A percentile compares a stretch with the other conserved stretches of the same genome.
These are phyloP conservation scores for Zygotorulaspora chibaensis DNA, from an alignment of 805 yeast species.

Conservation along the genomic window DNA sequence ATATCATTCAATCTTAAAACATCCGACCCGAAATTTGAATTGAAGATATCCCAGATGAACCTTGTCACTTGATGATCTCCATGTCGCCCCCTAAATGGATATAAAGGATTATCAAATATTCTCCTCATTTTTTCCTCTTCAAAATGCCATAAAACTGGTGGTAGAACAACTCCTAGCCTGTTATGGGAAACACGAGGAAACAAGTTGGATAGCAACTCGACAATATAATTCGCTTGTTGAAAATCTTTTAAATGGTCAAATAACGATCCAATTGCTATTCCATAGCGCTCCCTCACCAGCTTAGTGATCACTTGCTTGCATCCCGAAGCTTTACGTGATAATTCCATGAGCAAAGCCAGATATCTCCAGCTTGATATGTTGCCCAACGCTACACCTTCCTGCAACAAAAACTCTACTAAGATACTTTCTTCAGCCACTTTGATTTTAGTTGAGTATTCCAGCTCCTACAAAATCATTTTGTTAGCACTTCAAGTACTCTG, in stretches of 20 bases:
- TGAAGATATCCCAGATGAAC: conserved; percentile 13
- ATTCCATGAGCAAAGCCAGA: conserved; percentile 14
- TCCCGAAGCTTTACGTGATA: conserved; percentile 12
- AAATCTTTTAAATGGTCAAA: conserved; percentile 18
- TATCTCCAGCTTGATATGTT: conserved; percentile 21
- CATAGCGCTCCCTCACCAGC: conserved; percentile 12
- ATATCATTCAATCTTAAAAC: conserved; percentile 3
- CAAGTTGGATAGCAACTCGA: conserved; percentile 18
- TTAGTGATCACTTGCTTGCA: conserved; percentile 12
- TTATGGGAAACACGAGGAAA: conserved; percentile 17
- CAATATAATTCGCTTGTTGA: conserved; percentile 19
- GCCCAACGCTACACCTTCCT: conserved; percentile 11
- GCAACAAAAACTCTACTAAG: conserved; percentile 12
- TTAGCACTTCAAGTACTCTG: conserved; percentile 4
- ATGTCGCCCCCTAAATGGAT: conserved; percentile 18
- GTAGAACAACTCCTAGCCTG: conserved; percentile 11
- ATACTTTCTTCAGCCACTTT: conserved; percentile 9
- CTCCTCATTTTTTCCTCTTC: conserved; percentile 10
- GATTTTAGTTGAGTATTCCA: conserved; percentile 11
- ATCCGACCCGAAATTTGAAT: conserved; percentile 4
- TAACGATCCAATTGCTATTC: conserved; percentile 12
- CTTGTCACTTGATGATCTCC: conserved; percentile 13
- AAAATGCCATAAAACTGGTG: conserved; percentile 18
- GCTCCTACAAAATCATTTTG: conserved; percentile 6
- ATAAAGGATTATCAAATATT: conserved; percentile 16